phyloP scores from a whole-genome alignment of 2,329 filamentous ascomycete species.

The Onygenales sp. region DNA sequence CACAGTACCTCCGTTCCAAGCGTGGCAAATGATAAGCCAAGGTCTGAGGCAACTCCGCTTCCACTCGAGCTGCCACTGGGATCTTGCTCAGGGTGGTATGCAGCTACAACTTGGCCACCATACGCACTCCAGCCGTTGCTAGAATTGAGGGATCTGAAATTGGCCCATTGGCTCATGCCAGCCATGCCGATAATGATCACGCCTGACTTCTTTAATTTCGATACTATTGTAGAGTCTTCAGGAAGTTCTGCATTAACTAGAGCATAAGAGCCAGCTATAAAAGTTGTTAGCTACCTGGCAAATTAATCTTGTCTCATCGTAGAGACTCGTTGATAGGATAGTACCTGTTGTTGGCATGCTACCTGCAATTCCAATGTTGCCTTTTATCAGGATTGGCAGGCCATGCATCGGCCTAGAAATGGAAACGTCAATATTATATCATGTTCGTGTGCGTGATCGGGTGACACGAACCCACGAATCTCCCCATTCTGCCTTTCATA shows the following conservation, averaged over 20 bases:
- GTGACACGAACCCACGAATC: slow-evolving; percentile 30
- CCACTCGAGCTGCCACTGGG: slow-evolving; percentile 55
- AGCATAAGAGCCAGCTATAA: slow-evolving; percentile 50
- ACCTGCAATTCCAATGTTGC: slow-evolving; percentile 56
- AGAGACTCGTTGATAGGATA: too few species aligned
- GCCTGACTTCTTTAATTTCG: slow-evolving; percentile 52
- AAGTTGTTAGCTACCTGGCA: not conserved
- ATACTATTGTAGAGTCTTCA: slow-evolving; percentile 49
- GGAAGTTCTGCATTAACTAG: slow-evolving; percentile 50
- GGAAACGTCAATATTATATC: not conserved
- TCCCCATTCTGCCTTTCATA: slow-evolving; percentile 38
- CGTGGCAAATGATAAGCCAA: slow-evolving; percentile 50
- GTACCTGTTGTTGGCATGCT: slow-evolving; percentile 50
- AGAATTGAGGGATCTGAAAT: slow-evolving; percentile 47
- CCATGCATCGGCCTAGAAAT: slow-evolving; percentile 47
- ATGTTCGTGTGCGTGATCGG: not conserved
- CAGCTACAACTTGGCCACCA: slow-evolving; percentile 52
- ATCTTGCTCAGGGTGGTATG: slow-evolving; percentile 53
- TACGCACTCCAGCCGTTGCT: slow-evolving; percentile 55
- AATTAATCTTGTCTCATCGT: too few species aligned
- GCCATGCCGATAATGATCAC: slow-evolving; percentile 58
- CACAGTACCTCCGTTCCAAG: slow-evolving; percentile 47
- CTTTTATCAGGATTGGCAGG: slow-evolving; percentile 57
- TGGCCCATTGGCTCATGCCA: slow-evolving; percentile 57
- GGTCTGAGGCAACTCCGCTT: slow-evolving; percentile 48